Evolutionary conservation across 306 rosid genomes (phyloP), one percentile per base, ranked within the genome.

Genomic region (Acacia confusa): DNA sequence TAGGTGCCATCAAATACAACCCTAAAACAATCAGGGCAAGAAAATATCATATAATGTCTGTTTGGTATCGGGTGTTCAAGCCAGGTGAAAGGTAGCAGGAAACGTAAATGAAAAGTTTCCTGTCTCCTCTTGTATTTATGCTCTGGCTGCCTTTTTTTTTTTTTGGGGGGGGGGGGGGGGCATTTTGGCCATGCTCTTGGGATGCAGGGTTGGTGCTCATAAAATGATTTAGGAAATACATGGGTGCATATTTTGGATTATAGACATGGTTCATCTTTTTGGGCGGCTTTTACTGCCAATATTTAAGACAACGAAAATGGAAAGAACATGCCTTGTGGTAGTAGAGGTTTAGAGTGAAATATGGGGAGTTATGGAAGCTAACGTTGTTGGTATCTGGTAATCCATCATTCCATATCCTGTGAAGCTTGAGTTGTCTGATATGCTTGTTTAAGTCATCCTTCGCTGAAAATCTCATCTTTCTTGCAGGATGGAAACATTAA

Each of bases 401-500:
- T 10, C 30, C 53, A 4, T 12, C 30, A 69, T n/a, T 41, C 50
- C 17, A 9, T 10, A 68, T n/a, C 28, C 43, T 36, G 72, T 10
- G 15, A n/a, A 67, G 28, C 38, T 28, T 27, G 4, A 20, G 16
- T 38, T 20, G 16, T 38, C 22, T n/a, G 16, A 68, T 34, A 66
- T 66, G 15, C 65, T 24, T 58, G 40, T 63, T 63, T 63, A 14
- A 63, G 9, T 28, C 40, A 15, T 28, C 40, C 40, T 28, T 15
- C 9, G 20, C 69, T 14, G 38, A 65, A 64, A 67, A 9, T 40
- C 32, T 22, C 11, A n/a, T 69, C 22, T 70, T 22, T 70, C 75
- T 70, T 63, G 79, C 86, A 93, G 99, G 99, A 95, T 82, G 99
- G 99, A 1, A 89, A 86, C 50, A 95, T 95, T 64, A 95, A 95